Evolutionary conservation across 805 yeast genomes (phyloP), one percentile per base, ranked within the genome.

Genomic region (Metschnikowia cubensis): DNA sequence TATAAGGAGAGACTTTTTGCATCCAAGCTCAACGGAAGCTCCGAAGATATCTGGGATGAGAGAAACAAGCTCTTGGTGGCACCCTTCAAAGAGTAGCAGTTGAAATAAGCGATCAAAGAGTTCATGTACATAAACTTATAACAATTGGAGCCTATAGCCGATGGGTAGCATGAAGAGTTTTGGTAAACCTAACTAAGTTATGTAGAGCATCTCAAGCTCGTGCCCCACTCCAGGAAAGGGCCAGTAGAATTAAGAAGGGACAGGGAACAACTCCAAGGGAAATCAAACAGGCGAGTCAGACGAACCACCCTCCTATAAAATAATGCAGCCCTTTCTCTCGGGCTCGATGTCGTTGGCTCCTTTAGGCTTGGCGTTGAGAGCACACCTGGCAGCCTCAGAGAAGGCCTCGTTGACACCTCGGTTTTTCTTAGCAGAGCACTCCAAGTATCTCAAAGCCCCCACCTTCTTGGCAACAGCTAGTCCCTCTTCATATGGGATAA

Each of bases 371-470:
- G 96, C 96, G 54, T 87, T 85, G 58, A 92, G 76, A 2, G 97
- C 98, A 63, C 96, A 91, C 67, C 99, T 84, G 6, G 98, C 97
- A 40, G 98, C 99, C 71, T 94, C 99, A 0, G 97, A 90, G 66
- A 94, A 94, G 8, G 97, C 98, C 72, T 94, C 99, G 64, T 95
- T 94, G n/a, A 94, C 99, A 57, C 99, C 99, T 63, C 96, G 82
- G 69, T 91, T 92, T 67, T 86, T 84, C 75, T 91, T 94, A 6
- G 99, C 98, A 25, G 96, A 88, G 71, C 99, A 94, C 69, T 94
- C 99, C 63, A 94, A 77, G 67, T 94, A 94, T 62, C 98, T 81
- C 60, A 91, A 75, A 0, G 99, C 98, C 21, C 97, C 97, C 40
- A 94, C 87, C 64, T 82, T 82, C 64, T 90, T 90, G 35, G 99